Evolutionary conservation across 257 asterid species (phyloP).

Genomic region (Nicotiana tomentosiformis): DNA sequence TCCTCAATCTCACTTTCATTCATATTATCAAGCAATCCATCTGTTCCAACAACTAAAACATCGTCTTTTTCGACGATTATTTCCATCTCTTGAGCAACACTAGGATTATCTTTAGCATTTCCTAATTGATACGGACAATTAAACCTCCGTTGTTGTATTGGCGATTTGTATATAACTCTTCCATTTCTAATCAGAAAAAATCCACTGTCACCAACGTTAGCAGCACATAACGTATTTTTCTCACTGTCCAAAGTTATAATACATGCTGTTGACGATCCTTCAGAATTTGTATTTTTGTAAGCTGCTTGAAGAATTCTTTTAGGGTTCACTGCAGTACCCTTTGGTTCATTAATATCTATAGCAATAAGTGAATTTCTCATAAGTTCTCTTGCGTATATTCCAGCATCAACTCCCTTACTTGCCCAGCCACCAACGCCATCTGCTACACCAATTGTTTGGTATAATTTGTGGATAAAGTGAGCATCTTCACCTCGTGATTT

Average conservation of each 20-base stretch:
- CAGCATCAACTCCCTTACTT: slow-evolving; percentile 10
- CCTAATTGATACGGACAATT: slow-evolving; percentile 27
- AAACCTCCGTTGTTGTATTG: slow-evolving; percentile 9
- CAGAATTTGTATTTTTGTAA: not conserved
- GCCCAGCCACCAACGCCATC: slow-evolving; percentile 32
- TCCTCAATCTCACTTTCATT: slow-evolving; percentile 4
- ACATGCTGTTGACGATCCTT: slow-evolving; percentile 29
- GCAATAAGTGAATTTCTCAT: slow-evolving; percentile 4
- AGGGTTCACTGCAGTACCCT: slow-evolving; percentile 1
- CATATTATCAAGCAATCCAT: slow-evolving; percentile 27
- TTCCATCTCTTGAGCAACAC: slow-evolving; percentile 11
- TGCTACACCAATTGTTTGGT: slow-evolving; percentile 17
- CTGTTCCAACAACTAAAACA: slow-evolving; percentile 18
- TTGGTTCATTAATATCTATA: not conserved
- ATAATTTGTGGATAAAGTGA: slow-evolving; percentile 12
- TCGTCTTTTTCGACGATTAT: slow-evolving; percentile 12
- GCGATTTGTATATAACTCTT: slow-evolving; percentile 2
- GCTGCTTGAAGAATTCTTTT: slow-evolving; percentile 13
- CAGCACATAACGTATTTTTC: not conserved
- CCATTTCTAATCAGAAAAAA: slow-evolving; percentile 20
- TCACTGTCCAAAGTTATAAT: slow-evolving; percentile 4
- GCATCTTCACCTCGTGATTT: slow-evolving; percentile 27
- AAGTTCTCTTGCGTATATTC: slow-evolving; percentile 19
- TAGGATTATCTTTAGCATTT: not conserved
- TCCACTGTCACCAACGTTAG: slow-evolving; percentile 25